Evolutionary conservation across 2,329 filamentous ascomycete species (phyloP).

Genomic region (Cladosporium colombiae): DNA sequence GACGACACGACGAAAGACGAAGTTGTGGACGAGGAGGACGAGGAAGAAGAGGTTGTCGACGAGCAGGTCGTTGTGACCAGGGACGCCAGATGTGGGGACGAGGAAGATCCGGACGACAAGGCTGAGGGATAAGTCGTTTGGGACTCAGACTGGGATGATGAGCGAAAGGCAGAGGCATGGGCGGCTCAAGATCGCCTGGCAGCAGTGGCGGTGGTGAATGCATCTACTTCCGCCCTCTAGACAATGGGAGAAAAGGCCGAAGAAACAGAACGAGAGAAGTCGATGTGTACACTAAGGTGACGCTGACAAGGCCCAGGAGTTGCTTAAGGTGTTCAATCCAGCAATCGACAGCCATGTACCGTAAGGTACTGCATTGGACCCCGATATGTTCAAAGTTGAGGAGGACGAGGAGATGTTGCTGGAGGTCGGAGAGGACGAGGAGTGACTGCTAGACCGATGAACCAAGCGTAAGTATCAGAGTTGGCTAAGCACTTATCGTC

Average conservation of each 20-base stretch:
- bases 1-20: too few relatives aligned
- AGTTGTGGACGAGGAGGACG: too few relatives aligned
- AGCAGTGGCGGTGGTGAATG: too few relatives aligned
- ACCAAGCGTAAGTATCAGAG: too few relatives aligned
- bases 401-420: too few relatives aligned
- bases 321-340: neutral
- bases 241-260: neutral
- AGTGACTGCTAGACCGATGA: too few relatives aligned
- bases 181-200: neutral
- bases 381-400: too few relatives aligned
- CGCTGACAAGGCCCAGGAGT: neutral
- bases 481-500: too few relatives aligned
- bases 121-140: neutral
- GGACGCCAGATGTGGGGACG: neutral
- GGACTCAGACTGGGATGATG: neutral
- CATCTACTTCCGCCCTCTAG: neutral
- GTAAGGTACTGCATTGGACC: too few relatives aligned
- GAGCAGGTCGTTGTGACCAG: neutral
- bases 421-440: too few relatives aligned
- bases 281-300: neutral
- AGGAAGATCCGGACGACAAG: neutral
- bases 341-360: neutral
- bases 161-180: neutral
- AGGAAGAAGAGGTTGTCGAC: too few relatives aligned
- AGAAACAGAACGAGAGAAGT: neutral